A percentile compares a stretch with the other conserved stretches of the same genome.
Conservation (phyloP, 73 alveolate genomes). For the Paramecium pentaurelia region DNA sequence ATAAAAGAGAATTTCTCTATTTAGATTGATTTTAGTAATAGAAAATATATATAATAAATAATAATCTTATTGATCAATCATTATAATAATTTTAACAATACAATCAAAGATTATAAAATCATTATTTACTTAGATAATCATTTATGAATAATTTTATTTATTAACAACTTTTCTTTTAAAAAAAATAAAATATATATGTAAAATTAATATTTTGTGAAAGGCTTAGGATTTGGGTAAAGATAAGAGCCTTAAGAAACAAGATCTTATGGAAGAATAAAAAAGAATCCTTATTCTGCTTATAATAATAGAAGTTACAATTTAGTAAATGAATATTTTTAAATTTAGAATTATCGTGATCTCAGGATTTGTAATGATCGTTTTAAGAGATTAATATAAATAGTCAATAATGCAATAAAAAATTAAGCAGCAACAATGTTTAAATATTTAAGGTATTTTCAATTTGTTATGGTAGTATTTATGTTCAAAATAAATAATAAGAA, state of each 20-base stretch:
- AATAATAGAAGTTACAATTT: conserved; percentile 29
- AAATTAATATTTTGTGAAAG: conserved; percentile 38
- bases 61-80: too few species aligned
- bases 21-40: too few species aligned
- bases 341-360: conserved; percentile 19
- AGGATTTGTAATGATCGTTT: neutral
- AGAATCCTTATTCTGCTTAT: conserved; percentile 4
- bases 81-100: too few species aligned
- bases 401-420: conserved; percentile 38
- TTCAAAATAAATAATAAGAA: neutral
- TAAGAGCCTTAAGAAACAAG: conserved; percentile 20
- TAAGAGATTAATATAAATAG: neutral
- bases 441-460: neutral
- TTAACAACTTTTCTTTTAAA: neutral
- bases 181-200: neutral
- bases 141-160: neutral
- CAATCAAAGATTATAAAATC: neutral
- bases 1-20: too few species aligned
- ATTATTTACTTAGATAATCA: neutral
- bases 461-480: neutral
- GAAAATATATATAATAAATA: too few species aligned
- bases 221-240: neutral
- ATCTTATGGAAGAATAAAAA: conserved; percentile 13
- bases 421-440: conserved; percentile 41
- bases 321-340: neutral